Evolutionary conservation across 176 grass and related monocot genomes (phyloP), one percentile per base, ranked within the genome.

Genomic region (Hsuehochloa calcarea): DNA sequence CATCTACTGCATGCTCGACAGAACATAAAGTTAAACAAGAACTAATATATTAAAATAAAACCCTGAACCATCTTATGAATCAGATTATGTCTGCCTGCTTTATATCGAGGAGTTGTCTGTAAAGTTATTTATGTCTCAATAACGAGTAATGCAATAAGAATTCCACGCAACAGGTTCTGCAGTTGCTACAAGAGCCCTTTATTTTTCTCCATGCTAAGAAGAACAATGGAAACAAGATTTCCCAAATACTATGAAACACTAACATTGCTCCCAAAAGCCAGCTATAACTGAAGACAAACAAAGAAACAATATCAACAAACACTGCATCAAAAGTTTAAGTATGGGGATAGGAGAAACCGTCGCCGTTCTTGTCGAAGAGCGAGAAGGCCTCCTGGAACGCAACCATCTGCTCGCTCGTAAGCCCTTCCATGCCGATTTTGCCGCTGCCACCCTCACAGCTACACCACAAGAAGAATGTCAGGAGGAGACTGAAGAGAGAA

Each of bases 281-380:
- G 4, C 4, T 47, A 10, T 60, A 89, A 34, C 56, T 5, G 23
- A 40, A 75, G 4, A n/a, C 23, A 37, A 54, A n/a, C 69, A 35
- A 68, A 78, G 34, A 14, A 47, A 50, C 63, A 47, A 47, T 17
- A 22, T 12, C 7, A 19, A 10, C 60, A 78, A 73, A 79, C 13
- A 16, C 40, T 16, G 41, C 13, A 62, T 41, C 2, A 20, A 56
- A 82, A 62, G 11, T 6, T 10, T 22, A 55, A 35, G 25, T 26
- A 88, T 51, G 51, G 34, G 72, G 12, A 20, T 41, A 75, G 66
- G 23, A 43, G 59, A 69, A 46, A 94, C 92, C 94, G 52, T 97
- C 92, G 46, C 84, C 88, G 78, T 97, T 91, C 85, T 83, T 97
- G 88, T 97, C 92, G 25, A 94, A 97, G 86, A 97, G 85, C 9